These are phyloP conservation scores for Monilinia laxa DNA, from an alignment of 2,329 filamentous ascomycete genomes.

Conservation along the genomic window DNA sequence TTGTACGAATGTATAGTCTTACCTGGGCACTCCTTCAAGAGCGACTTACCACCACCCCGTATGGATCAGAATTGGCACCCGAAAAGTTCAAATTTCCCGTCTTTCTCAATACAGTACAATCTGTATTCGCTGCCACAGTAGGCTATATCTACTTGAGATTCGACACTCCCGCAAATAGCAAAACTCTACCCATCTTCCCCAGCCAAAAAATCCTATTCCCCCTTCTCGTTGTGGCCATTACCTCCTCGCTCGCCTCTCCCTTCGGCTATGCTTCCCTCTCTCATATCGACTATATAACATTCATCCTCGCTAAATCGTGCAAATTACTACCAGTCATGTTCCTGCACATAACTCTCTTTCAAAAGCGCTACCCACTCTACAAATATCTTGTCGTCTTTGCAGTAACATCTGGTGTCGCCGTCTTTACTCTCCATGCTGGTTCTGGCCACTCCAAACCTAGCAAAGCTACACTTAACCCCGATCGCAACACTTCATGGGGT, in stretches of 20 bases:
- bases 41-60: constrained; percentile 89
- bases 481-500: constrained; percentile 71
- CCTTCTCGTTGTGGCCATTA: constrained; percentile 81
- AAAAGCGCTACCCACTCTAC: constrained; percentile 84
- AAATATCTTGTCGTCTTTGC: constrained; percentile 93
- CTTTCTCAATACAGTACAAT: constrained; percentile 95
- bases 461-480: constrained; percentile 44
- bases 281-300: constrained; percentile 97
- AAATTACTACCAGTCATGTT: constrained; percentile 99
- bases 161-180: constrained; percentile 55
- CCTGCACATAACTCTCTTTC: constrained; percentile 89
- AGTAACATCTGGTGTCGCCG: constrained; percentile 87
- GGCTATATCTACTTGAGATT: constrained; percentile 77
- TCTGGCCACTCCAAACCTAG: constrained; percentile 58
- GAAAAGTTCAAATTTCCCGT: constrained; percentile 91
- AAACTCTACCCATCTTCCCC: constrained; percentile 72
- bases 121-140: constrained; percentile 77
- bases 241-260: constrained; percentile 84
- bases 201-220: constrained; percentile 71
- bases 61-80: constrained; percentile 60
- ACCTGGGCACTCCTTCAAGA: constrained; percentile 98
- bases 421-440: constrained; percentile 86
- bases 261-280: constrained; percentile 91
- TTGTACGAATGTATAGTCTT: constrained; percentile 54
- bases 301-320: constrained; percentile 95